phyloP scores from a whole-genome alignment of 352 stramenopile genomes.

The Lagenidium sp. region DNA sequence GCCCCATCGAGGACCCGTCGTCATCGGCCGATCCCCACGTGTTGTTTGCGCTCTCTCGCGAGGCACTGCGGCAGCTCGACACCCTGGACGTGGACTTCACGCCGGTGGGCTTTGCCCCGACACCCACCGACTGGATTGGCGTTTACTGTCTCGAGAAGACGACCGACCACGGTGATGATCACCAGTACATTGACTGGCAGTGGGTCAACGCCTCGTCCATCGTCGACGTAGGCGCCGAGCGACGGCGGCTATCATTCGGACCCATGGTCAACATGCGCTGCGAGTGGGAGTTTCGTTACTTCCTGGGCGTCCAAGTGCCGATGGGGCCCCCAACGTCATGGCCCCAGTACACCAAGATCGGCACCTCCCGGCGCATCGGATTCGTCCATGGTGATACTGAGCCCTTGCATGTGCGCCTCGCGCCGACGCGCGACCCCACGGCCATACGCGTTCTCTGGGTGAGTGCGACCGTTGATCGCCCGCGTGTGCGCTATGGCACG shows the following conservation, averaged over 20 bases:
- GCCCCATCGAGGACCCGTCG: neutral
- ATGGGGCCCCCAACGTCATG: too few species aligned
- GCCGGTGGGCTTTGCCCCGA: neutral
- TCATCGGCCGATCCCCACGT: neutral
- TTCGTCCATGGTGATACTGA: conserved; percentile 11
- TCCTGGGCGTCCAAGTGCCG: neutral
- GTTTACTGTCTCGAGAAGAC: conserved; percentile 5
- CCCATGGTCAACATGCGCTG: conserved; percentile 13
- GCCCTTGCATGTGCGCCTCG: conserved; percentile 16
- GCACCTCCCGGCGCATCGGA: conserved; percentile 2
- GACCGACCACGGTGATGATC: neutral
- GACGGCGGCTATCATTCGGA: conserved; percentile 1
- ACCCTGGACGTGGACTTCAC: conserved; percentile 7
- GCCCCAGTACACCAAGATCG: conserved; percentile 2
- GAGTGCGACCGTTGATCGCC: neutral
- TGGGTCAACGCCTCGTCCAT: neutral
- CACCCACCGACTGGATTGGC: conserved; percentile 6
- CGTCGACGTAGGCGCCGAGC: neutral
- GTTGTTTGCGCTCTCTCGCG: conserved; percentile 6
- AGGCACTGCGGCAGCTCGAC: conserved; percentile 5
- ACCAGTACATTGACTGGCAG: conserved; percentile 13
- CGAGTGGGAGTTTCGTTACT: conserved; percentile 12
- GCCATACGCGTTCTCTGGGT: conserved; percentile 18
- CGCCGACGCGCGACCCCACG: conserved; percentile 5
- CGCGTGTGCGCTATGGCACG: conserved; percentile 6